Evolutionary conservation across 2,329 filamentous ascomycete genomes (phyloP), one percentile per base, ranked within the genome.

Genomic region (Teratosphaeria pseudoeucalypti): DNA sequence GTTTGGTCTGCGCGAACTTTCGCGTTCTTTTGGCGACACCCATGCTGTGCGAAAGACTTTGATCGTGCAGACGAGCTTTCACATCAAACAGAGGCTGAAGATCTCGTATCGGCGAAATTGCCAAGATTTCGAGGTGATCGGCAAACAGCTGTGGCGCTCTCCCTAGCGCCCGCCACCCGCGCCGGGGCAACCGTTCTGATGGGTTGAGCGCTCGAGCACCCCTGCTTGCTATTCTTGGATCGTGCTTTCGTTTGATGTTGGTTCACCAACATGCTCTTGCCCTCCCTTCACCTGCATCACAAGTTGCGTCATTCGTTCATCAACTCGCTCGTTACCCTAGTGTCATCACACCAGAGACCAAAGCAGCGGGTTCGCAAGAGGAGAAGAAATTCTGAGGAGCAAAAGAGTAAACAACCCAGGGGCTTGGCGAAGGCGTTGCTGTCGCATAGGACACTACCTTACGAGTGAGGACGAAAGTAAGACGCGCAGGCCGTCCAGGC

Each of bases 21-120:
- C 92, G 86, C 57, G 90, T 95, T 74, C 86, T 90, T 79, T 95
- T 96, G 64, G 86, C 84, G 67, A 91, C 84, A 76, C 91, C 92
- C 92, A 96, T 96, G 19, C 16, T 55, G 58, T 34, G 23, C 32
- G 4, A 2, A 53, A 16, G 16, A 52, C 23, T 23, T 23, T 2
- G 7, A 32, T 32, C 7, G 23, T 52, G 4, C 3, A 32, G 56
- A 52, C 47, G 43, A 52, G 12, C 54, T 49, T 10, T 19, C 34
- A 27, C 34, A 27, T n/a, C 12, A 34, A 11, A 39, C n/a, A 5
- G 2, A 39, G 23, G 23, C 23, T 14, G 16, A 43, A 16, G 10
- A 43, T 43, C 37, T 43, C 37, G 23, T 23, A 23, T 23, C 23
- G 23, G 23, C 23, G 23, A 23, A 34, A 39, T 39, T 29, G 57